Evolutionary conservation across 306 rosid genomes (phyloP), one percentile per base, ranked within the genome.

Genomic region (Glycine tomentella): DNA sequence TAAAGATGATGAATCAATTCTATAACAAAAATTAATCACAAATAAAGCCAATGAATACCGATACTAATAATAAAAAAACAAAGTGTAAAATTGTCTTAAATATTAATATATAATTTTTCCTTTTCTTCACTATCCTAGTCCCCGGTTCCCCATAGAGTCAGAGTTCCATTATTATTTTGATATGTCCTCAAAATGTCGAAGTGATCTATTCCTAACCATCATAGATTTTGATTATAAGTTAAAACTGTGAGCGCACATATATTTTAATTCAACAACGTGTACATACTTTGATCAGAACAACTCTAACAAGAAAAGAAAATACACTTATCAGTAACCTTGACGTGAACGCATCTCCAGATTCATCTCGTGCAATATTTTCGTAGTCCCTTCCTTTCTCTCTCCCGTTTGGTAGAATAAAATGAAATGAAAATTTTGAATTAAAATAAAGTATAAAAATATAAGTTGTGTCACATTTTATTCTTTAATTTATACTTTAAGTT

Each of bases 301-400:
- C 8, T 61, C 3, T 3, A 25, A 25, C n/a, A 25, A 20, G n/a
- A 61, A 20, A 61, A 61, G 42, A 61, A 61, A 31, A 63, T 63
- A 34, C 46, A 63, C 3, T 62, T 25, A 48, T 5, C 25, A 63
- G 67, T 70, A 71, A 66, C 9, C 42, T 49, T 7, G 52, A 69
- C 74, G 42, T 56, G 66, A 53, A 83, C 20, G 13, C 15, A 64
- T 15, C 34, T 52, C 16, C 2, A 67, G 17, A 14, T 33, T 67
- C 61, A 7, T 38, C 71, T 65, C 70, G 67, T 74, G 77, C n/a
- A 33, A 15, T 12, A 85, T 46, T 58, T 74, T 34, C 9, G 82
- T 81, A 72, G 83, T 72, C 88, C 16, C 84, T 56, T n/a, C 4
- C n/a, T 25, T 1, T 25, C 31, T 25, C 31, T n/a, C n/a, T n/a